Evolutionary conservation across 352 stramenopile species (phyloP).

Genomic region (Pythium chondricola): DNA sequence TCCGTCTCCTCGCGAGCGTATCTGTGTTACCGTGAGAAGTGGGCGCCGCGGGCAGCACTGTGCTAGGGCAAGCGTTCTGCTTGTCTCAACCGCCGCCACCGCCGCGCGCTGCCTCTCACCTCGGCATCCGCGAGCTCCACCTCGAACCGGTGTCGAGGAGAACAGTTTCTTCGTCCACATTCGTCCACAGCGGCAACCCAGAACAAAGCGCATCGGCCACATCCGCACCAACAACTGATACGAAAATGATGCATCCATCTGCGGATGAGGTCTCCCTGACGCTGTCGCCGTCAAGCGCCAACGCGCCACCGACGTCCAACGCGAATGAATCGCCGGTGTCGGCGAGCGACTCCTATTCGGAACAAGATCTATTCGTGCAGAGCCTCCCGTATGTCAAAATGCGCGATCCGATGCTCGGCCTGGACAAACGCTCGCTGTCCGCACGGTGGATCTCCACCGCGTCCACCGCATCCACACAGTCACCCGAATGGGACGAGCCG

Average conservation of each 20-base stretch:
- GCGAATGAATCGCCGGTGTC: neutral
- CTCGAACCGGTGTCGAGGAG: neutral
- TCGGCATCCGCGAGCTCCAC: conserved; percentile 1
- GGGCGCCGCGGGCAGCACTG: conserved; percentile 11
- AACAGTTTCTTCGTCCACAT: neutral
- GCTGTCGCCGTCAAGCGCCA: neutral
- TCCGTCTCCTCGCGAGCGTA: neutral
- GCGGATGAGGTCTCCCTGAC: neutral
- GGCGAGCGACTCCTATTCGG: neutral
- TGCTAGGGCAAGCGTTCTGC: conserved; percentile 11
- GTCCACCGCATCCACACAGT: conserved; percentile 20
- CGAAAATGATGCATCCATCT: neutral
- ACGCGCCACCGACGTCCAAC: neutral
- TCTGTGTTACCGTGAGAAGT: conserved; percentile 5
- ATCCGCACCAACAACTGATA: neutral
- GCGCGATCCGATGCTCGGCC: conserved; percentile 26
- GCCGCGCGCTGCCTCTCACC: neutral
- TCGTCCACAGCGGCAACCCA: neutral
- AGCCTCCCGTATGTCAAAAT: conserved; percentile 70
- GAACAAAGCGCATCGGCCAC: neutral
- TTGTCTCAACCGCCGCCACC: neutral
- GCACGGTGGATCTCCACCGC: conserved; percentile 41
- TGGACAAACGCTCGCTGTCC: conserved; percentile 23
- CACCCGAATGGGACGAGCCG: conserved; percentile 25
- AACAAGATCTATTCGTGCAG: conserved; percentile 28